Conservation (phyloP, 139 green algal genomes). For the Deuterostichococcus epilithicus region DNA sequence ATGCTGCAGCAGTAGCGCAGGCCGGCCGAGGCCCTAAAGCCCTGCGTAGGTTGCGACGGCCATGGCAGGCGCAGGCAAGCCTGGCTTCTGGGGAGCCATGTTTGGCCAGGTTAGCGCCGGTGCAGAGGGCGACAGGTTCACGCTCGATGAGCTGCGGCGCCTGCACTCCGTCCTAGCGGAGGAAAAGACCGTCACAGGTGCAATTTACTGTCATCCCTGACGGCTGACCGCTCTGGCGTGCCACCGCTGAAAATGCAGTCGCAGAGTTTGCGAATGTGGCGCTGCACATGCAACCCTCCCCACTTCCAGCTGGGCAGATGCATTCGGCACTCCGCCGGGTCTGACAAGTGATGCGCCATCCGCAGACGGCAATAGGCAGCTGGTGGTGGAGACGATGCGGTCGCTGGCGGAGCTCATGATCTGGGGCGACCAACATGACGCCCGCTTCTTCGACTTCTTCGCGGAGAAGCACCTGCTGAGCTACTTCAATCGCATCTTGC, state of each 20-base stretch:
- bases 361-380: slow-evolving; percentile 53
- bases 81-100: slow-evolving; percentile 11
- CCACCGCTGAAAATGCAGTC: too few relatives aligned
- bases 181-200: neutral
- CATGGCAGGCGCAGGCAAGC: neutral
- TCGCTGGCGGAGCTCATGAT: slow-evolving; percentile 96
- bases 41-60: neutral
- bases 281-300: too few relatives aligned
- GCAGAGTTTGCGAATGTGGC: too few relatives aligned
- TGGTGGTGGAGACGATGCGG: slow-evolving; percentile 86
- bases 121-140: slow-evolving; percentile 23
- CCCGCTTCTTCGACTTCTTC: slow-evolving; percentile 94
- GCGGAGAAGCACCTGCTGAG: slow-evolving; percentile 87
- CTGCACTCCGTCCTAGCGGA: slow-evolving; percentile 34
- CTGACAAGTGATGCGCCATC: too few relatives aligned
- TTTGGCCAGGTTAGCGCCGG: neutral
- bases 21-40: too few relatives aligned
- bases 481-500: slow-evolving; percentile 84
- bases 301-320: too few relatives aligned
- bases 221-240: too few relatives aligned
- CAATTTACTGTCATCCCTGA: slow-evolving; percentile 24
- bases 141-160: slow-evolving; percentile 30
- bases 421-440: slow-evolving; percentile 97
- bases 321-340: too few relatives aligned
- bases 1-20: too few relatives aligned